Conservation (phyloP, 148 eudicot genomes). For the Diospyros kaki region DNA sequence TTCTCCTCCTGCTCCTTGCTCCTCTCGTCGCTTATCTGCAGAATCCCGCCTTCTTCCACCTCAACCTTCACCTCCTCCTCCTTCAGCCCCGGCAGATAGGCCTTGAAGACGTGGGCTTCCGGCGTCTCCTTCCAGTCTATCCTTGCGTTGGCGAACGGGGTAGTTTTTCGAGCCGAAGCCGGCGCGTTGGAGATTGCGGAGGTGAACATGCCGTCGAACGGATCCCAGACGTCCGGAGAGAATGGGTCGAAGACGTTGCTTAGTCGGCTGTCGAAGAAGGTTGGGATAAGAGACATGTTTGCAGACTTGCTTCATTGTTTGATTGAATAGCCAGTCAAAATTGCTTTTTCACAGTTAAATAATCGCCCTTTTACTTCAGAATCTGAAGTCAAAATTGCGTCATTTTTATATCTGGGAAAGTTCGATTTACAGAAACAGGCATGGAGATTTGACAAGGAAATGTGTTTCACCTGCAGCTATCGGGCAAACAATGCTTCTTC, state of each 20-base stretch:
- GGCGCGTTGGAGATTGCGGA: neutral
- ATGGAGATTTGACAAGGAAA: too few relatives aligned
- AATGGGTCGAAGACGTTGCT: constrained; percentile 4
- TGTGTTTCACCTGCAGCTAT: too few relatives aligned
- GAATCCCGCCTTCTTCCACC: neutral
- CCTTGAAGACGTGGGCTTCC: constrained; percentile 8
- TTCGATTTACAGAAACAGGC: too few relatives aligned
- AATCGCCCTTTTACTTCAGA: too few relatives aligned
- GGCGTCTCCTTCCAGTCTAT: constrained; percentile 15
- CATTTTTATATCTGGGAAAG: too few relatives aligned
- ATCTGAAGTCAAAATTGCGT: too few relatives aligned
- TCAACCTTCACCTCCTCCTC: constrained; percentile 6
- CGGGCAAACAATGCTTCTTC: too few relatives aligned
- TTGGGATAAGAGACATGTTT: constrained; percentile 5
- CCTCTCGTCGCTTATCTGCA: constrained; percentile 6
- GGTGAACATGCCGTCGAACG: neutral
- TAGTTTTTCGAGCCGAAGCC: neutral
- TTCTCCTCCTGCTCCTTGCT: constrained; percentile 8
- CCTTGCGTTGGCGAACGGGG: neutral
- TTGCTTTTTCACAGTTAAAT: too few relatives aligned
- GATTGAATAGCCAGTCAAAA: too few relatives aligned
- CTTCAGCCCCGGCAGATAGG: neutral
- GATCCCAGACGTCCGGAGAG: constrained; percentile 9
- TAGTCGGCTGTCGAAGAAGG: constrained; percentile 1
- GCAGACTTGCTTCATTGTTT: too few relatives aligned